Evolutionary conservation across 108 stramenopile genomes (phyloP).

Genomic region (Asterionellopsis glacialis): DNA sequence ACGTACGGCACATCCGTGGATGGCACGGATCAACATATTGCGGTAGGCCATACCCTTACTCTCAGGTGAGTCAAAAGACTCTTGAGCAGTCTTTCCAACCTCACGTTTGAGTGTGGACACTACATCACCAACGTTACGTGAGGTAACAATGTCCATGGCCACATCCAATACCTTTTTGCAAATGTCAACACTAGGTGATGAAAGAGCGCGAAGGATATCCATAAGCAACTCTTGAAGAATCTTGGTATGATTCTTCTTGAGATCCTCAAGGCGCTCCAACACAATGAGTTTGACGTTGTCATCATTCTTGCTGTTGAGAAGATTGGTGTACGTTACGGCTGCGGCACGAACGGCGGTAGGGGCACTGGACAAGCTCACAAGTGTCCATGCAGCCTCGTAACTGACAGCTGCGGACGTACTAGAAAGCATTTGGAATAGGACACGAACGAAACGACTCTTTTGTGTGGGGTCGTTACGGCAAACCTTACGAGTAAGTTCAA

Average conservation of each 20-base stretch:
- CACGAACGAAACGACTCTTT: slow-evolving; percentile 96
- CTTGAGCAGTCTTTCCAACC: slow-evolving; percentile 85
- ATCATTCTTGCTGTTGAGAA: slow-evolving; percentile 95
- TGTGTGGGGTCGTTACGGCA: slow-evolving; percentile 95
- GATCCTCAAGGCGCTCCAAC: slow-evolving; percentile 87
- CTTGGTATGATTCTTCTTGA: slow-evolving; percentile 92
- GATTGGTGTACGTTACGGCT: slow-evolving; percentile 92
- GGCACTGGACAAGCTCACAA: slow-evolving; percentile 93
- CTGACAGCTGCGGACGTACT: slow-evolving; percentile 89
- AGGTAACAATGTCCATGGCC: slow-evolving; percentile 90
- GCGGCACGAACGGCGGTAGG: slow-evolving; percentile 98
- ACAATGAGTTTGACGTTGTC: slow-evolving; percentile 99
- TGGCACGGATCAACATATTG: slow-evolving; percentile 89
- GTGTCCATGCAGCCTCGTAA: slow-evolving; percentile 99
- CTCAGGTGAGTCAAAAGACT: slow-evolving; percentile 66
- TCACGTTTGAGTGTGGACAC: slow-evolving; percentile 94
- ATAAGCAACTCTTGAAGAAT: slow-evolving; percentile 96
- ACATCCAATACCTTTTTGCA: slow-evolving; percentile 95
- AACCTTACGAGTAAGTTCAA: slow-evolving; percentile 95
- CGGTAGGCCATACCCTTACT: slow-evolving; percentile 91
- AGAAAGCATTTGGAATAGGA: slow-evolving; percentile 92
- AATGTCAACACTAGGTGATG: slow-evolving; percentile 95
- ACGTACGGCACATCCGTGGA: slow-evolving; percentile 93
- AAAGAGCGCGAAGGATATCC: slow-evolving; percentile 95
- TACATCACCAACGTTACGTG: slow-evolving; percentile 95